phyloP scores from a whole-genome alignment of 139 green algal species.

The Medakamo hakoo region DNA sequence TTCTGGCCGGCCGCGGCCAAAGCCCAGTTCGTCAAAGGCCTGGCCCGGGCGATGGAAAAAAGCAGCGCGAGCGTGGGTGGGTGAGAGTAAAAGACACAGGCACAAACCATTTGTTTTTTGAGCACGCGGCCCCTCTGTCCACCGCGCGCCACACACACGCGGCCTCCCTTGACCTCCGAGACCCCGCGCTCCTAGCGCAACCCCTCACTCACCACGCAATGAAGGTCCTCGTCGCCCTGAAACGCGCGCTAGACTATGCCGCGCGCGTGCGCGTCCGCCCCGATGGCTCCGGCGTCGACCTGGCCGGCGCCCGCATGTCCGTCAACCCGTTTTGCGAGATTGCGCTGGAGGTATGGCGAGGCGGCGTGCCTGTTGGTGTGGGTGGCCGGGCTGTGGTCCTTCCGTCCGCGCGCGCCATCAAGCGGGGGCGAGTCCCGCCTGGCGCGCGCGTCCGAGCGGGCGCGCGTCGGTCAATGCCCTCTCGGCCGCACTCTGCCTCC shows the following conservation, averaged over 20 bases:
- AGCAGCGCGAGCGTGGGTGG: not conserved
- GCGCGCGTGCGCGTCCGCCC: slow-evolving; percentile 69
- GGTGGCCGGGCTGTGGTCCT: too few species aligned
- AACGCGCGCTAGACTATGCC: slow-evolving; percentile 66
- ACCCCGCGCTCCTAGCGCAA: too few species aligned
- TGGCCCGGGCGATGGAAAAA: not conserved
- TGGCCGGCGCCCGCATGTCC: slow-evolving; percentile 64
- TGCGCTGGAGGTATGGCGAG: slow-evolving; percentile 52
- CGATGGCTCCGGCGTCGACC: slow-evolving; percentile 75
- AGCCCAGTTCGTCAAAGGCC: not conserved
- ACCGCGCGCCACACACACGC: not conserved
- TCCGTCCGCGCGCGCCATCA: not conserved
- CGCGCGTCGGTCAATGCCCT: too few species aligned
- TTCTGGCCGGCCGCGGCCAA: not conserved
- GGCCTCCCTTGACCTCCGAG: too few species aligned
- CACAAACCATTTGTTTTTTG: not conserved
- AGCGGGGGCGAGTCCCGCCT: too few species aligned
- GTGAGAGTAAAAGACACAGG: not conserved
- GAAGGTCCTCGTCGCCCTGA: slow-evolving; percentile 18
- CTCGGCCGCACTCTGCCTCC: not conserved
- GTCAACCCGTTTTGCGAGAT: slow-evolving; percentile 98
- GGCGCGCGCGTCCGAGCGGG: too few species aligned
- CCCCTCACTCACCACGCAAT: too few species aligned
- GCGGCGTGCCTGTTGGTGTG: not conserved
- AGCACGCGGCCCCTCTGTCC: too few species aligned